Evolutionary conservation across 176 grass and related monocot genomes (phyloP).

Genomic region (Hordeum marinum): DNA sequence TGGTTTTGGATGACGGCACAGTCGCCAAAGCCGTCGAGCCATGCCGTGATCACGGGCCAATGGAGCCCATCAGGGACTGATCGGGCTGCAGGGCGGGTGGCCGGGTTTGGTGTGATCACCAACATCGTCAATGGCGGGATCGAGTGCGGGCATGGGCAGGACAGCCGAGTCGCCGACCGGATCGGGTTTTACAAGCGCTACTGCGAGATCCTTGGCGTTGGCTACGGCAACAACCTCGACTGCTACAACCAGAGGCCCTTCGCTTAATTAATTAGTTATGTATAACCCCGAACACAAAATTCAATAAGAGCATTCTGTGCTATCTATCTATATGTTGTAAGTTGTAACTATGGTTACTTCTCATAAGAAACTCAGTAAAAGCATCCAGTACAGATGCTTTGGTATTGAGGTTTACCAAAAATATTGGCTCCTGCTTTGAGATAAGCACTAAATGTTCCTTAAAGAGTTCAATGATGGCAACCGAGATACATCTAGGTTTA

Average conservation of each 20-base stretch:
- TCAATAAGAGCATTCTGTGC: no score
- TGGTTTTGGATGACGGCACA: conserved; percentile 51
- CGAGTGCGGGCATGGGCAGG: conserved; percentile 19
- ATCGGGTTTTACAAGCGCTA: conserved; percentile 42
- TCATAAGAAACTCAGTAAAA: no score
- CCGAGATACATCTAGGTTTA: no score
- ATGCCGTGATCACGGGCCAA: conserved; percentile 28
- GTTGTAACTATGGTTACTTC: no score
- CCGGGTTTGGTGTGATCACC: conserved; percentile 38
- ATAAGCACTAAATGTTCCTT: no score
- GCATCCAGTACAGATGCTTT: no score
- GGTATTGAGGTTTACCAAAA: no score
- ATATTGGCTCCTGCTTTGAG: no score
- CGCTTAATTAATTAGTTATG: no score
- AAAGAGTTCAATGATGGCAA: no score
- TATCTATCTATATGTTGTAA: no score
- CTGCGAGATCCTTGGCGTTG: conserved; percentile 24
- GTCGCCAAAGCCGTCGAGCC: conserved; percentile 41
- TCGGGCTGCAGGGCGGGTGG: not conserved
- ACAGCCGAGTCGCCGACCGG: not conserved
- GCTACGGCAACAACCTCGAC: conserved; percentile 20
- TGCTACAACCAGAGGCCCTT: not conserved
- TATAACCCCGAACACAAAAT: no score
- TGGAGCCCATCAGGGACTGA: conserved; percentile 4
- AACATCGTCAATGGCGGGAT: conserved; percentile 54